Conservation (phyloP, 2,329 filamentous ascomycete genomes). For the Paraphaeosphaeria minitans region DNA sequence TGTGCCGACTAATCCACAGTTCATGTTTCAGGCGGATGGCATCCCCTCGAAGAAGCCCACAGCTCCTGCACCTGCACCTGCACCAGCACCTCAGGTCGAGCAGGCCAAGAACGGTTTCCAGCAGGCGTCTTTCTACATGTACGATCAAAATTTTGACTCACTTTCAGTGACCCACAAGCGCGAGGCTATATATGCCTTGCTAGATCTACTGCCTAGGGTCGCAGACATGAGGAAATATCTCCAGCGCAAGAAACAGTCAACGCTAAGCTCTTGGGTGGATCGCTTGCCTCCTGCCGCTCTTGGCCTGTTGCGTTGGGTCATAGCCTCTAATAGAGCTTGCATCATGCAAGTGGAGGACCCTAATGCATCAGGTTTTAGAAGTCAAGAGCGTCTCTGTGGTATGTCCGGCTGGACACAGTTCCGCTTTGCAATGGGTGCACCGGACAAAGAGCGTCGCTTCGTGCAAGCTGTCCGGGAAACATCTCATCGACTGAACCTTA, state of each 20-base stretch:
- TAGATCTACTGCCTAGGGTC: slow-evolving; percentile 67
- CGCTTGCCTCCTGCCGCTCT: slow-evolving; percentile 69
- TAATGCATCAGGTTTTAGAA: slow-evolving; percentile 35
- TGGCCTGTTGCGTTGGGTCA: slow-evolving; percentile 80
- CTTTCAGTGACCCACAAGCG: slow-evolving; percentile 55
- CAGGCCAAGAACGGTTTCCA: slow-evolving; percentile 29
- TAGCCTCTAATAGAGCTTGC: slow-evolving; percentile 86
- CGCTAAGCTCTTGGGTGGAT: slow-evolving; percentile 59
- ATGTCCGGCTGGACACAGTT: slow-evolving; percentile 78
- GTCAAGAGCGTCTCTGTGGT: slow-evolving; percentile 63
- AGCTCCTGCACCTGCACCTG: not conserved
- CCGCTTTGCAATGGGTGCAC: slow-evolving; percentile 83
- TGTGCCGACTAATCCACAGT: slow-evolving; percentile 12
- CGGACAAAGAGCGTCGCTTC: slow-evolving; percentile 85
- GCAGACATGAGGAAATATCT: slow-evolving; percentile 61
- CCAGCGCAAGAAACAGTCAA: slow-evolving; percentile 44
- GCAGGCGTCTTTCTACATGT: slow-evolving; percentile 50
- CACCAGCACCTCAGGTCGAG: not conserved
- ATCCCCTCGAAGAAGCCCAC: not conserved
- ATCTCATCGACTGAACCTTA: slow-evolving; percentile 45
- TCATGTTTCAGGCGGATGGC: not conserved
- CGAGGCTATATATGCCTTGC: slow-evolving; percentile 56
- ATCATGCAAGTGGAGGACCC: slow-evolving; percentile 73
- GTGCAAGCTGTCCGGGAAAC: slow-evolving; percentile 63
- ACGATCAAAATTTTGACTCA: slow-evolving; percentile 63